A percentile compares a stretch with the other conserved stretches of the same genome.
These are phyloP conservation scores for Pseudotsuga menziesii DNA, from an alignment of 75 land plant genomes.

Conservation along the genomic window DNA sequence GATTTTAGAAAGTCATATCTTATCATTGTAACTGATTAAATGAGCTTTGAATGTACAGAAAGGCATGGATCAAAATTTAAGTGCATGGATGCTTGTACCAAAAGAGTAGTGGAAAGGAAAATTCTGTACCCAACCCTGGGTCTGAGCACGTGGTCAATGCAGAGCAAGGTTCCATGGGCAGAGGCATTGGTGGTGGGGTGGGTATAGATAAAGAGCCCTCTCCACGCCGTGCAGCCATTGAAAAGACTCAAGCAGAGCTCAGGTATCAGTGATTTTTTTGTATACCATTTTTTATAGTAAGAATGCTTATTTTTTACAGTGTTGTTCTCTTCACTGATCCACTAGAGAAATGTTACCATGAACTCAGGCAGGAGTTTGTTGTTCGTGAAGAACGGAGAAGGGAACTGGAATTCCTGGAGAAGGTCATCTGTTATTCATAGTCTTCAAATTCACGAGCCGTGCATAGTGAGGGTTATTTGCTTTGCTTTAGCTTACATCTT, in stretches of 20 bases:
- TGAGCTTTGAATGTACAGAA: background rate
- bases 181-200: conserved; percentile 70
- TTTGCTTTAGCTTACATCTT: conserved; percentile 9
- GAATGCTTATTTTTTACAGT: background rate
- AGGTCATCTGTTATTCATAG: conserved; percentile 34
- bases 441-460: background rate
- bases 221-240: conserved; percentile 77
- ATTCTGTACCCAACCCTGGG: conserved; percentile 53
- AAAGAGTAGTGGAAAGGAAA: conserved; percentile 12
- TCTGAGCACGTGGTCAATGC: conserved; percentile 63
- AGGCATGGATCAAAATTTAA: conserved; percentile 2
- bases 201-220: conserved; percentile 60
- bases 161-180: conserved; percentile 94
- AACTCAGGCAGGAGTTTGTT: conserved; percentile 82
- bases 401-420: conserved; percentile 96
- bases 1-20: background rate
- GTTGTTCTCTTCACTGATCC: conserved; percentile 1
- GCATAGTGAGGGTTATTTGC: background rate
- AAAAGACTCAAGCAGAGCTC: conserved; percentile 84
- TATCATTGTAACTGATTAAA: background rate
- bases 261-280: conserved; percentile 34
- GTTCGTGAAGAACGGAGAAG: conserved; percentile 86
- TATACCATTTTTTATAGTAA: conserved; percentile 7
- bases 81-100: background rate
- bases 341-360: conserved; percentile 9